Conservation (phyloP, 305 asterid genomes). For the Plantago coronopus region DNA sequence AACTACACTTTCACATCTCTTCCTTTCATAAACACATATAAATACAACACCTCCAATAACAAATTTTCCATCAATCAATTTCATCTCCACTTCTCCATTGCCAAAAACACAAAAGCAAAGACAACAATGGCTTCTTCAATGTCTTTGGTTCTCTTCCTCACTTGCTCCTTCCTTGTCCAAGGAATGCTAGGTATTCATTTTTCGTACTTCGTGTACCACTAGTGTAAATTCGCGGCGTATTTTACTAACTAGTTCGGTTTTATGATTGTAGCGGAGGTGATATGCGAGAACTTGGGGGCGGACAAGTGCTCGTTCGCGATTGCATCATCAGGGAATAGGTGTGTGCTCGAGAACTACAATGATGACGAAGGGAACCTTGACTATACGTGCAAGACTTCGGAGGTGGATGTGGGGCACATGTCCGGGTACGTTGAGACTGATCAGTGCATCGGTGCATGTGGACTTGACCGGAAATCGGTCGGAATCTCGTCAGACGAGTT, state of each 20-base stretch:
- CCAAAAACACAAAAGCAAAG: neutral
- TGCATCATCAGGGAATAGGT: slow-evolving; percentile 81
- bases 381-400: slow-evolving; percentile 70
- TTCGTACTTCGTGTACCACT: neutral
- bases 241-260: neutral
- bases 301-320: slow-evolving; percentile 57
- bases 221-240: neutral
- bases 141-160: slow-evolving; percentile 44
- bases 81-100: too few species aligned
- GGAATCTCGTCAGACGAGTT: slow-evolving; percentile 69
- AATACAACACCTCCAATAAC: too few species aligned
- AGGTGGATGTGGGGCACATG: slow-evolving; percentile 49
- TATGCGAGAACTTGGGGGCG: slow-evolving; percentile 60
- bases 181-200: slow-evolving; percentile 40
- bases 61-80: too few species aligned
- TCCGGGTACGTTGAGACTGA: slow-evolving; percentile 61
- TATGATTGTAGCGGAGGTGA: slow-evolving; percentile 42
- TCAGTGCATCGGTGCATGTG: slow-evolving; percentile 53
- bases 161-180: slow-evolving; percentile 52
- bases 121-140: slow-evolving; percentile 31
- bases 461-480: slow-evolving; percentile 47
- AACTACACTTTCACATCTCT: too few species aligned
- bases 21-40: too few species aligned
- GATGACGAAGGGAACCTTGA: slow-evolving; percentile 32
- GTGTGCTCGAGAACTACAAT: slow-evolving; percentile 57